Base-by-base conservation (phyloP, 768 basidiomycete species). In the Cubamyces lactineus region DNA sequence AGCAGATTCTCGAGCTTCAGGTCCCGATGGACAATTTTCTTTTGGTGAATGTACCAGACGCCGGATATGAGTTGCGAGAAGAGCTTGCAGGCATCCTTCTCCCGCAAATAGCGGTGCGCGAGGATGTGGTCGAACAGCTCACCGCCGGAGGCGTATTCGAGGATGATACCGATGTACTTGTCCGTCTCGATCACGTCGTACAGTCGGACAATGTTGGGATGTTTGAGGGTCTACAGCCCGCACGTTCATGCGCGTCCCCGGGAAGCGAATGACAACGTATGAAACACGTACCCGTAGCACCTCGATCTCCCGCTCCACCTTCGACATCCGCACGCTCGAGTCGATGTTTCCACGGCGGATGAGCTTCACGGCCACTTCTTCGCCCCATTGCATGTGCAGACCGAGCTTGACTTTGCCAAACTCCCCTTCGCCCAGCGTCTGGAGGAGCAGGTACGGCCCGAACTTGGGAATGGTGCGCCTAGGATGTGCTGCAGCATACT, bases 171-270 rank as follows among this genome's bases (percentile, higher is more conserved):
- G 69, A 99, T 98, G 77, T 98, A 98, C 76, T 97, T 98, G 81
- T 98, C 97, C 1, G 97, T 98, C 75, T 98, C 96, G 67, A 99
- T 97, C 21, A 98, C 96, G 72, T 99, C 97, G 83, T 96, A 98
- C 47, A 98, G 80, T 11, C 95, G 88, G 39, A 98, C 97, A 75
- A 99, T 98, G 74, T 98, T 98, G 0, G 97, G 97, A 67, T 99
- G 97, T 73, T 94, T 94, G 62, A 99, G 84, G 57, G 85, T 87
- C 96, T 98, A 72, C 9, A 28, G 34, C 52, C 41, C 48, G 24
- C 28, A 28, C 12, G 46, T 46, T 59, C 46, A 59, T 41, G 52
- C 19, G 64, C 40, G 53, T 64, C 72, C 53, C 73, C 69, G 50
- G 42, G 47, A 66, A 43, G 42, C 23, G 53, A 28, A 46, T 34